A percentile compares a stretch with the other conserved stretches of the same genome.
Evolutionary conservation across 306 rosid species (phyloP).

Genomic region (Prunus persica): DNA sequence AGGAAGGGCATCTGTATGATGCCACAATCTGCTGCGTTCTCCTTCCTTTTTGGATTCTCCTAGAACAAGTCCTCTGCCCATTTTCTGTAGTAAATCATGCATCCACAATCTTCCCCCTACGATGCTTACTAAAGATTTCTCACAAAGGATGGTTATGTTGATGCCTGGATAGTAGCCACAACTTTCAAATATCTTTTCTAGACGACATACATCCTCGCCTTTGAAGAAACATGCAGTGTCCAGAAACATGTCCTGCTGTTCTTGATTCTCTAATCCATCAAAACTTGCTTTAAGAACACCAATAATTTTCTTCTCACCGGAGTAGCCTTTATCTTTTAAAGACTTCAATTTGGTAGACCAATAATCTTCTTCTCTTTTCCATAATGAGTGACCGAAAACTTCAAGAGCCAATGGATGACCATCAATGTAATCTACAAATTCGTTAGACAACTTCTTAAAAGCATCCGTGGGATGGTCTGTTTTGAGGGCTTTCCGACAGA

Average conservation of each 20-base stretch:
- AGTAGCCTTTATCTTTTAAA: neutral
- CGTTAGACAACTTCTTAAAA: neutral
- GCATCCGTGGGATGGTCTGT: neutral
- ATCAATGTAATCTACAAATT: neutral
- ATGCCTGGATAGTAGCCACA: neutral
- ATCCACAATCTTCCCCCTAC: neutral
- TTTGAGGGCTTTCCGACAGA: neutral
- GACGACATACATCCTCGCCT: neutral
- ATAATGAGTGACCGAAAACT: constrained; percentile 18
- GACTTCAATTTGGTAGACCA: constrained; percentile 29
- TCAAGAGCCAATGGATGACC: neutral
- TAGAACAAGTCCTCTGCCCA: constrained; percentile 31
- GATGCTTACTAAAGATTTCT: constrained; percentile 25
- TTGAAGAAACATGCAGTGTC: constrained; percentile 4
- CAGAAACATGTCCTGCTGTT: neutral
- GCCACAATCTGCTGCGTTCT: constrained; percentile 33
- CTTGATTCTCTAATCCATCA: neutral
- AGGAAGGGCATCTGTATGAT: constrained; percentile 2
- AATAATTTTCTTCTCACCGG: neutral
- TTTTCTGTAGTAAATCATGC: constrained; percentile 33
- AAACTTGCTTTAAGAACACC: constrained; percentile 18
- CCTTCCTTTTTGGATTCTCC: constrained; percentile 13
- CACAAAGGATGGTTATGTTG: constrained; percentile 14
- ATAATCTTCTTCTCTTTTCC: neutral
- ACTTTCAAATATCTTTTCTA: neutral